These are phyloP conservation scores for Cercospora nicotianae DNA, from an alignment of 2,329 filamentous ascomycete genomes.

Conservation along the genomic window DNA sequence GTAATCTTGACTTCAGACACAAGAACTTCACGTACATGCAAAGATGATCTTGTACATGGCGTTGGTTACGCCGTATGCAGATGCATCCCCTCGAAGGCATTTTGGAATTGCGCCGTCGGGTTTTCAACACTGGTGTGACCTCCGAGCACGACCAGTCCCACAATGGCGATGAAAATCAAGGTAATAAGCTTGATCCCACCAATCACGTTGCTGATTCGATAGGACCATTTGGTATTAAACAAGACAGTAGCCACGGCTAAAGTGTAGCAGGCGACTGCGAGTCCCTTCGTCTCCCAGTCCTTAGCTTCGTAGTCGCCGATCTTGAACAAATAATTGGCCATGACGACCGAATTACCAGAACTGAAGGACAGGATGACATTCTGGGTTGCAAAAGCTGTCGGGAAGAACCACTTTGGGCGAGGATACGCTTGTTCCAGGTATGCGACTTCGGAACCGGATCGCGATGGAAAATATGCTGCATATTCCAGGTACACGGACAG, in stretches of 20 bases:
- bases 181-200: conserved; percentile 62
- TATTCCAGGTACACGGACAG: conserved; percentile 64
- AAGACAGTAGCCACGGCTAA: conserved; percentile 50
- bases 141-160: conserved; percentile 63
- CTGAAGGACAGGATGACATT: conserved; percentile 65
- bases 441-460: conserved; percentile 65
- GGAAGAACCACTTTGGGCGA: conserved; percentile 63
- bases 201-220: conserved; percentile 57
- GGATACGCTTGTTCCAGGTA: conserved; percentile 69
- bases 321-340: conserved; percentile 61
- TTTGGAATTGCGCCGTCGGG: conserved; percentile 55
- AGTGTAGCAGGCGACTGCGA: conserved; percentile 65
- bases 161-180: conserved; percentile 54
- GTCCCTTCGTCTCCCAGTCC: conserved; percentile 66
- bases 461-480: conserved; percentile 64
- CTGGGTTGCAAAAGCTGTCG: conserved; percentile 64
- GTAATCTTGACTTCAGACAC: neutral
- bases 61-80: conserved; percentile 55
- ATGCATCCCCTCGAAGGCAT: conserved; percentile 54
- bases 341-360: conserved; percentile 63
- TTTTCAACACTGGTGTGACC: conserved; percentile 54
- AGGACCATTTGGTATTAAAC: conserved; percentile 59
- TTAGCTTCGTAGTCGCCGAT: conserved; percentile 54
- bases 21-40: conserved; percentile 40
- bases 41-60: conserved; percentile 53